These are phyloP conservation scores for Lindgomyces ingoldianus DNA, from an alignment of 495 filamentous ascomycete species.

Conservation along the genomic window DNA sequence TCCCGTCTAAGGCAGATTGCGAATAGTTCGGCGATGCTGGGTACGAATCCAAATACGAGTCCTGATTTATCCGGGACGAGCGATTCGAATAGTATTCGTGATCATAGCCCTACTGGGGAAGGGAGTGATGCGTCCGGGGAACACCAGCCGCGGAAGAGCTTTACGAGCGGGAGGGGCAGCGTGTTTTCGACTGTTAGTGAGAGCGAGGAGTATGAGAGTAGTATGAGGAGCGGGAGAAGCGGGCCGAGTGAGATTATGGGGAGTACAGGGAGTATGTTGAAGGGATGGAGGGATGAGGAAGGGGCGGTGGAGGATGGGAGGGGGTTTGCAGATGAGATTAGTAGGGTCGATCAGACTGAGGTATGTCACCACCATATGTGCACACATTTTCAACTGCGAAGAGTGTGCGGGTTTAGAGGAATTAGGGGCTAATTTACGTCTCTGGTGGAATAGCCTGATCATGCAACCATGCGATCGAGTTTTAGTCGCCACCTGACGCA, in stretches of 20 bases:
- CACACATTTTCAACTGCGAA: neutral
- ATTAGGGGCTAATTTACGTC: neutral
- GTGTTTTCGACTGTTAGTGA: constrained; percentile 22
- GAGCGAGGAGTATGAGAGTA: too few relatives aligned
- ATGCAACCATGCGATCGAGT: constrained; percentile 2
- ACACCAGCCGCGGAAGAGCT: constrained; percentile 9
- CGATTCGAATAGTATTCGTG: constrained; percentile 26
- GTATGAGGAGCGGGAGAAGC: constrained; percentile 4
- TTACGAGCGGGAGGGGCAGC: constrained; percentile 30
- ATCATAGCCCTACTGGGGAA: constrained; percentile 24
- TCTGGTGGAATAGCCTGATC: constrained; percentile 10
- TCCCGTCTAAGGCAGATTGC: constrained; percentile 79
- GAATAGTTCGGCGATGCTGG: constrained; percentile 52
- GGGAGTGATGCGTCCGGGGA: constrained; percentile 29
- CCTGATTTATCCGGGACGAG: constrained; percentile 34
- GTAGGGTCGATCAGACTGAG: constrained; percentile 36
- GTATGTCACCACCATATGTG: neutral
- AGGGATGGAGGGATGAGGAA: neutral
- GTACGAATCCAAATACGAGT: too few relatives aligned
- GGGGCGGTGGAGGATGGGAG: constrained; percentile 24
- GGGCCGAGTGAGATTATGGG: neutral
- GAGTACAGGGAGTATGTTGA: neutral
- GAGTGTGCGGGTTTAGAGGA: neutral
- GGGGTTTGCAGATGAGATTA: constrained; percentile 32
- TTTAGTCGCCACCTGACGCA: constrained; percentile 2